These are phyloP conservation scores for Antrodiella citrinella DNA, from an alignment of 768 basidiomycete genomes.

Conservation along the genomic window DNA sequence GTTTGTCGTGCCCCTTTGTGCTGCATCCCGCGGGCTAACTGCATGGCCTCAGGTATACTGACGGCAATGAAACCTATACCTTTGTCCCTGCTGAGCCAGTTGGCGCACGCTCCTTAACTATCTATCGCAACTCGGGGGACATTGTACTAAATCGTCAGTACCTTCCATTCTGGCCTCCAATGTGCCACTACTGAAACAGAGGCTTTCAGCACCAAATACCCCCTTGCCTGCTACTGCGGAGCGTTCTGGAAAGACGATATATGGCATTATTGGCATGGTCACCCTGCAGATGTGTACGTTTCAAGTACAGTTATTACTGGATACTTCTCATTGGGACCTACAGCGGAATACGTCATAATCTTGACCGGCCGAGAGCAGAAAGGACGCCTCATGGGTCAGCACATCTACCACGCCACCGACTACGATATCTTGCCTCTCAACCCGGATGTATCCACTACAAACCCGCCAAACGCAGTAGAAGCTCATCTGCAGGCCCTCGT, in stretches of 20 bases:
- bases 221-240: constrained; percentile 45
- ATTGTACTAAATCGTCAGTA: constrained; percentile 62
- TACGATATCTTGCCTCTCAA: constrained; percentile 88
- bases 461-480: constrained; percentile 80
- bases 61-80: constrained; percentile 68
- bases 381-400: constrained; percentile 74
- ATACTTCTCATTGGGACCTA: not conserved
- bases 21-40: too few relatives aligned
- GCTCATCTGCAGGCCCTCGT: constrained; percentile 80
- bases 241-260: constrained; percentile 56
- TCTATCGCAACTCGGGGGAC: constrained; percentile 69
- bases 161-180: not conserved
- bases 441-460: constrained; percentile 54
- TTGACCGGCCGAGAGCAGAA: constrained; percentile 76
- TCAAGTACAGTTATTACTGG: not conserved
- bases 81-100: constrained; percentile 62
- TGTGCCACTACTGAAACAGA: constrained; percentile 20
- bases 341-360: constrained; percentile 91
- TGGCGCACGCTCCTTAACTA: constrained; percentile 58
- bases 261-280: constrained; percentile 71
- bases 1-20: constrained; percentile 11
- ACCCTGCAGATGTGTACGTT: constrained; percentile 67
- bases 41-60: constrained; percentile 47
- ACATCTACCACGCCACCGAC: constrained; percentile 84
- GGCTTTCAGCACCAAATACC: constrained; percentile 49